A percentile compares a stretch with the other conserved stretches of the same genome.
Conservation (phyloP, 1,284 basidiomycete genomes). For the Papiliotrema terrestris region DNA sequence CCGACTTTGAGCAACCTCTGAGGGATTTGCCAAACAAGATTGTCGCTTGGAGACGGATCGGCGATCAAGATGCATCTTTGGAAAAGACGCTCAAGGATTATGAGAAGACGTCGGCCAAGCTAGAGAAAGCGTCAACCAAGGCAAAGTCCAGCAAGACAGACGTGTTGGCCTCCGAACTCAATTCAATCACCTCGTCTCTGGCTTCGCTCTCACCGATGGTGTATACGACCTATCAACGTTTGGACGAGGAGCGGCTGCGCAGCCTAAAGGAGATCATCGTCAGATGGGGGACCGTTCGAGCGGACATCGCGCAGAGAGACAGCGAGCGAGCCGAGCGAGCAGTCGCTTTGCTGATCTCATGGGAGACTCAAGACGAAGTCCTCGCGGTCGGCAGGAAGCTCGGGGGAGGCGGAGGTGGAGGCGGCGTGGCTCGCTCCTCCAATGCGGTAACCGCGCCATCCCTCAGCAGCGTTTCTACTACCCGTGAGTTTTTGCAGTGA, state of each 20-base stretch:
- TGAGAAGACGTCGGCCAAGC: slow-evolving; percentile 41
- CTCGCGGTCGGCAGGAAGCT: slow-evolving; percentile 29
- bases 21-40: slow-evolving; percentile 43
- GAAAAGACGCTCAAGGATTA: slow-evolving; percentile 47
- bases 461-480: slow-evolving; percentile 11
- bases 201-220: slow-evolving; percentile 39
- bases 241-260: slow-evolving; percentile 43
- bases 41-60: slow-evolving; percentile 37
- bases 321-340: slow-evolving; percentile 40
- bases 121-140: slow-evolving; percentile 45
- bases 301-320: slow-evolving; percentile 40
- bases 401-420: slow-evolving; percentile 21
- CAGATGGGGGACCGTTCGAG: slow-evolving; percentile 44
- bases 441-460: slow-evolving; percentile 2
- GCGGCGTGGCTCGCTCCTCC: neutral
- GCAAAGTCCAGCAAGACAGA: slow-evolving; percentile 42
- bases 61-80: slow-evolving; percentile 40
- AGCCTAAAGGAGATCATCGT: slow-evolving; percentile 46
- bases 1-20: slow-evolving; percentile 43
- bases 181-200: slow-evolving; percentile 32
- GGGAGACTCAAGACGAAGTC: slow-evolving; percentile 45
- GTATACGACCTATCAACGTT: slow-evolving; percentile 43
- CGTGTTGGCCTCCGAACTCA: slow-evolving; percentile 30
- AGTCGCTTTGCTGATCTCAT: slow-evolving; percentile 37
- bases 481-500: slow-evolving; percentile 14